Conservation (phyloP, 768 basidiomycete species). For the Boletus edulis region DNA sequence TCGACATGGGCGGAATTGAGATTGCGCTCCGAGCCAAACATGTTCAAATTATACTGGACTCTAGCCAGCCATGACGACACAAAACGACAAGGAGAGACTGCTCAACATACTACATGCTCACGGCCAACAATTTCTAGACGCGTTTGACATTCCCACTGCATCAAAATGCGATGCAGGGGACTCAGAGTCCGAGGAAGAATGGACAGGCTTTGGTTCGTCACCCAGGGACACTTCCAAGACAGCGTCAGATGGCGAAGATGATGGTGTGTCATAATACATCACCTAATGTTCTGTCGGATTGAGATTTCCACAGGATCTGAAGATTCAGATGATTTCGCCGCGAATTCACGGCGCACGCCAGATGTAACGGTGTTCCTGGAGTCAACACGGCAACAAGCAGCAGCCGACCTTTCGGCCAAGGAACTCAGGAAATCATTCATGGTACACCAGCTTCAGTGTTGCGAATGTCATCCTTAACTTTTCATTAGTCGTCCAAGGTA, state of each 20-base stretch:
- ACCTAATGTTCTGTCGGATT: not conserved
- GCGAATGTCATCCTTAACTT: not conserved
- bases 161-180: slow-evolving; percentile 18
- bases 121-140: slow-evolving; percentile 44
- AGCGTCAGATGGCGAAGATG: slow-evolving; percentile 18
- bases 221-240: not conserved
- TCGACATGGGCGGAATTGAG: slow-evolving; percentile 25
- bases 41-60: not conserved
- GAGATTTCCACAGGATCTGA: slow-evolving; percentile 33
- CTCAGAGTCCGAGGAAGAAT: slow-evolving; percentile 37
- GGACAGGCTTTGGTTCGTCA: slow-evolving; percentile 36
- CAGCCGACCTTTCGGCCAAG: slow-evolving; percentile 29
- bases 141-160: slow-evolving; percentile 33
- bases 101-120: slow-evolving; percentile 43
- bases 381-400: slow-evolving; percentile 20
- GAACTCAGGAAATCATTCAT: slow-evolving; percentile 68
- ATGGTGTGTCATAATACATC: slow-evolving; percentile 12
- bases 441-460: slow-evolving; percentile 40
- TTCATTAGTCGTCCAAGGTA: slow-evolving; percentile 71
- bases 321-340: slow-evolving; percentile 38
- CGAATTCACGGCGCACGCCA: slow-evolving; percentile 32
- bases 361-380: slow-evolving; percentile 62
- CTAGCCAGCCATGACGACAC: slow-evolving; percentile 5
- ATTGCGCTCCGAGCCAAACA: slow-evolving; percentile 1
- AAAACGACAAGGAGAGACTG: slow-evolving; percentile 31